Percentiles rank a stretch among this genome's conserved stretches.
Conservation (phyloP, 23 red algal species). For the Cyanidioschyzon merolae region DNA sequence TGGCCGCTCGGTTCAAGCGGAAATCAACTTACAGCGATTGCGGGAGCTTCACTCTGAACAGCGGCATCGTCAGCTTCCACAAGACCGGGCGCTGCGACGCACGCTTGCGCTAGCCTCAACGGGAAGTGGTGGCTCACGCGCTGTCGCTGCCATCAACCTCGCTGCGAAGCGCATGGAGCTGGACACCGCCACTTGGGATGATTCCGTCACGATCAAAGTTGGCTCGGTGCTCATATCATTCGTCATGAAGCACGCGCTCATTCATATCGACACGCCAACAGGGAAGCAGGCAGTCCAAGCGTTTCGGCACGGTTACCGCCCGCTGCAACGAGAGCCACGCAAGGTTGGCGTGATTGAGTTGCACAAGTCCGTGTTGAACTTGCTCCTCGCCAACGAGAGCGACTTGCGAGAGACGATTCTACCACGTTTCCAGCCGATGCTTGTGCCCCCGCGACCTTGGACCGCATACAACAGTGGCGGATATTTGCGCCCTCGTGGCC, state of each 20-base stretch:
- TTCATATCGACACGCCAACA: neutral
- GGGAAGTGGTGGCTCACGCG: neutral
- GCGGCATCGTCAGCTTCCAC: neutral
- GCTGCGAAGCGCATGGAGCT: conserved; percentile 34
- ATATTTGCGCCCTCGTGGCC: conserved; percentile 35
- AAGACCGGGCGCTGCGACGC: neutral
- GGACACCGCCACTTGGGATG: conserved; percentile 20
- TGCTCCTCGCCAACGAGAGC: conserved; percentile 27
- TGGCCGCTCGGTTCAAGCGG: conserved; percentile 45
- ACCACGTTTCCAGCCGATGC: conserved; percentile 70
- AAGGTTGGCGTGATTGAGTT: conserved; percentile 35
- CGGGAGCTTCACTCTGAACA: conserved; percentile 26
- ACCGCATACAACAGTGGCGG: conserved; percentile 33
- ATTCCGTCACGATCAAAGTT: conserved; percentile 16
- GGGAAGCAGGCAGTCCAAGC: conserved; percentile 29
- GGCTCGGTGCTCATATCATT: conserved; percentile 45
- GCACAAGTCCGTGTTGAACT: conserved; percentile 15
- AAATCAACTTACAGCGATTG: conserved; percentile 45
- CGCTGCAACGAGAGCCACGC: neutral
- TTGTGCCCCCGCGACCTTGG: conserved; percentile 77
- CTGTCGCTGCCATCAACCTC: conserved; percentile 47
- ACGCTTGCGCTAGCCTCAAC: conserved; percentile 6
- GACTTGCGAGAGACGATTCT: conserved; percentile 22
- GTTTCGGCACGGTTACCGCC: conserved; percentile 34
- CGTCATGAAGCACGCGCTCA: conserved; percentile 8